Evolutionary conservation across 805 yeast species (phyloP).

Genomic region (Zygosaccharomyces bisporus): DNA sequence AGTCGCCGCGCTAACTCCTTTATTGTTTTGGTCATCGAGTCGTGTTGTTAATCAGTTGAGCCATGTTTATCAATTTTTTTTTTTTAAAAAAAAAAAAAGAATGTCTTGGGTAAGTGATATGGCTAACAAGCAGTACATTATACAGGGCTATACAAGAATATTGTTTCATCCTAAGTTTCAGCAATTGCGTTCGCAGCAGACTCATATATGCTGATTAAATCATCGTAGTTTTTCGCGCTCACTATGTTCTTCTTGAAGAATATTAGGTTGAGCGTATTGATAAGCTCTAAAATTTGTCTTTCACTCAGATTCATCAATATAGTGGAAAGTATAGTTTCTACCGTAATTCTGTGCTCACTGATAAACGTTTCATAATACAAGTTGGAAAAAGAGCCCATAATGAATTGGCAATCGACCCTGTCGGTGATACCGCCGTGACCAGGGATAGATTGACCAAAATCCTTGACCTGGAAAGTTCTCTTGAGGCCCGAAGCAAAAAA

Average conservation of each 20-base stretch:
- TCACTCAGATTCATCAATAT: conserved; percentile 66
- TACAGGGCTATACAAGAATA: conserved; percentile 3
- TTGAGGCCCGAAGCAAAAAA: conserved; percentile 97
- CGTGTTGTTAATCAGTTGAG: neutral
- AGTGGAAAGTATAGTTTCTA: conserved; percentile 71
- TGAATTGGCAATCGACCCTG: conserved; percentile 94
- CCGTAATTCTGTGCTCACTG: conserved; percentile 63
- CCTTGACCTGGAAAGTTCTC: conserved; percentile 93
- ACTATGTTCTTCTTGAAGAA: conserved; percentile 41
- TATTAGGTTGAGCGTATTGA: conserved; percentile 46
- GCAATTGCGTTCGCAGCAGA: conserved; percentile 20
- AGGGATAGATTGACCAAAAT: conserved; percentile 97
- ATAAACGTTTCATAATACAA: conserved; percentile 91
- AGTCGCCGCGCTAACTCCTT: neutral
- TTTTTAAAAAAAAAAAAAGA: neutral
- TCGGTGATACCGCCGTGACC: conserved; percentile 99
- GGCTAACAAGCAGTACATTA: neutral
- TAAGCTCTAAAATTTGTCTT: conserved; percentile 60
- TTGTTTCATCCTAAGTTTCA: neutral
- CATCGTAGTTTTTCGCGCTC: conserved; percentile 35
- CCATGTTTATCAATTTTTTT: neutral
- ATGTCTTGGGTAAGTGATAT: neutral
- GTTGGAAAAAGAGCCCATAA: conserved; percentile 95
- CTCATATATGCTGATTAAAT: conserved; percentile 33
- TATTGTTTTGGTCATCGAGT: neutral